Evolutionary conservation across 192 early-diverging fungal genomes (phyloP).

Genomic region (Backusella morwellensis): DNA sequence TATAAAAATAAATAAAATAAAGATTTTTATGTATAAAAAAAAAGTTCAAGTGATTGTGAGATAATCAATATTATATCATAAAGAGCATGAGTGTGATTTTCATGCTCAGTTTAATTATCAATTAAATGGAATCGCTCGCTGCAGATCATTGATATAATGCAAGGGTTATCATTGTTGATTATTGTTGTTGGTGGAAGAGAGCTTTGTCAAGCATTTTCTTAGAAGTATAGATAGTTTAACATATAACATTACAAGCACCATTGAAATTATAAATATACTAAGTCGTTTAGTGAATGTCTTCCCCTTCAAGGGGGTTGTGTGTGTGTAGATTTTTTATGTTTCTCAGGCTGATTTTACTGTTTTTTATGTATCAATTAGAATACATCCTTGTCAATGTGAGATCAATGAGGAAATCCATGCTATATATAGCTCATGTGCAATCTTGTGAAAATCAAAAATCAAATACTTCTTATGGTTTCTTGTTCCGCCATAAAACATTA

Average conservation of each 20-base stretch:
- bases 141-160: background rate
- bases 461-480: background rate
- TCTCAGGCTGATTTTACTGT: background rate
- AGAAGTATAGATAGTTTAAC: background rate
- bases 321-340: background rate
- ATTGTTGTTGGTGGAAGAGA: background rate
- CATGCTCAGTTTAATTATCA: background rate
- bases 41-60: background rate
- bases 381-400: background rate
- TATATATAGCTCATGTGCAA: background rate
- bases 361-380: background rate
- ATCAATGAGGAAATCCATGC: background rate
- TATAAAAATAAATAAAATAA: background rate
- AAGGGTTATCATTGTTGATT: background rate
- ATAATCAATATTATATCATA: background rate
- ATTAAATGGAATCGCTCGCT: background rate
- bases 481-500: background rate
- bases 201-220: background rate
- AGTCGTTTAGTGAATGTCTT: background rate
- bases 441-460: background rate
- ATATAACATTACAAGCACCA: background rate
- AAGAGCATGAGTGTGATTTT: background rate
- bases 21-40: background rate
- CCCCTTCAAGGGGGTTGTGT: background rate
- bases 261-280: background rate